Evolutionary conservation across 768 basidiomycete species (phyloP), one percentile per base, ranked within the genome.

Genomic region (Floccularia luteovirens): DNA sequence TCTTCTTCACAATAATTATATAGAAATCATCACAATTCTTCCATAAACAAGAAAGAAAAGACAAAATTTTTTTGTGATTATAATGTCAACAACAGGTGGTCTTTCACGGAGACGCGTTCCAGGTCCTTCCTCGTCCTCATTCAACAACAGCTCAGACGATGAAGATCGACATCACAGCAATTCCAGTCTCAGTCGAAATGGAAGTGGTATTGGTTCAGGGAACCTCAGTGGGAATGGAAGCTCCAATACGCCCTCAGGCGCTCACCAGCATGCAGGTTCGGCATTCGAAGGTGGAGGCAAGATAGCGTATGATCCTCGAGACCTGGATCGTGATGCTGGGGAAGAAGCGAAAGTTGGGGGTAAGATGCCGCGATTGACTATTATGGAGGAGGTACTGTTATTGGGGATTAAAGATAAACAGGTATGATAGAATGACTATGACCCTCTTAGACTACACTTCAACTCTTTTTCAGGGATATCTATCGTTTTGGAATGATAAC

Each of bases 401-500:
- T 64, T 99, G 10, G 96, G 96, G 3, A 66, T 99, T 43, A 97
- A 98, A 60, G 96, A 98, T 65, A 93, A 92, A 56, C 91, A 94
- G 69, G 91, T 91, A 51, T 16, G 72, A 36, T 8, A 10, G 33
- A 44, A 27, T 16, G 41, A 23, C 16, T 32, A 21, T 17, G 19
- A 31, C 14, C 36, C 30, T 24, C 28, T 21, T 39, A 33, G 38
- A 41, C 42, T 46, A 37, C 31, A 31, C 39, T 24, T 38, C 31
- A 39, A 39, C 42, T 45, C 38, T 37, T 42, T 43, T 41, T 2
- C 46, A 71, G 66, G 93, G 93, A 24, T 96, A 98, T 61, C 78
- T 98, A 27, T 94, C 91, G 1, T 98, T 98, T 58, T 98, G 94
- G 94, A 98, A 98, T 64, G 94, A 99, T 70, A 98, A 97, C 64